phyloP scores from a whole-genome alignment of 1,139 yeast species.

The Hansenula sp. region DNA sequence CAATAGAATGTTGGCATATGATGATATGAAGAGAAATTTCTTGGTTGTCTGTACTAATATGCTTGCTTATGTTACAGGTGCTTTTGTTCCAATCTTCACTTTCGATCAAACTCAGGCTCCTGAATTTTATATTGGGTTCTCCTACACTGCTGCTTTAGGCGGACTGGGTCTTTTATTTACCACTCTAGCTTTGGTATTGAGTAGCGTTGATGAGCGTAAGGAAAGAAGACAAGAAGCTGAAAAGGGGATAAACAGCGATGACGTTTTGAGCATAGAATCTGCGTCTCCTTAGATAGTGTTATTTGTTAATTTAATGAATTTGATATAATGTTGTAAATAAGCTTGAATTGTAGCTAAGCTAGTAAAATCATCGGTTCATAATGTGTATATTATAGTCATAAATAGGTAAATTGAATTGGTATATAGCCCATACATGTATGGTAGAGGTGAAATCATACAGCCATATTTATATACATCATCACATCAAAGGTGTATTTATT shows the following conservation, averaged over 20 bases:
- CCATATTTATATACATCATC: too few relatives aligned
- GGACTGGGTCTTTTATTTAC: slow-evolving; percentile 39
- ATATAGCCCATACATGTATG: too few relatives aligned
- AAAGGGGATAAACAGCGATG: not conserved
- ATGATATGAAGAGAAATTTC: slow-evolving; percentile 47
- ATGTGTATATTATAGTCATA: not conserved
- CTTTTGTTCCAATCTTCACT: slow-evolving; percentile 33
- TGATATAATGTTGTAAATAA: too few relatives aligned
- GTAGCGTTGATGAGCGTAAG: slow-evolving; percentile 29
- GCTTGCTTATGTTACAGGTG: slow-evolving; percentile 33
- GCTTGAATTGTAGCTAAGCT: too few relatives aligned
- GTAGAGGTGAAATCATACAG: too few relatives aligned
- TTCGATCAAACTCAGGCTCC: slow-evolving; percentile 46
- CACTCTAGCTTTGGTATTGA: slow-evolving; percentile 23
- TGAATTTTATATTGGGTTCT: slow-evolving; percentile 40
- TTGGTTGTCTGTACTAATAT: slow-evolving; percentile 47
- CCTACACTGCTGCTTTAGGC: slow-evolving; percentile 42
- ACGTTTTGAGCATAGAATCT: not conserved
- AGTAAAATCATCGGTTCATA: too few relatives aligned
- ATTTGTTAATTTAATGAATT: too few relatives aligned
- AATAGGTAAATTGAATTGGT: too few relatives aligned
- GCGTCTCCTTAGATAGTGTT: too few relatives aligned
- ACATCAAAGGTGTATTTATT: too few relatives aligned
- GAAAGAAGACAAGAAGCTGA: not conserved
- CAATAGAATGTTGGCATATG: slow-evolving; percentile 38